Percentiles rank a stretch among this genome's conserved stretches.
Evolutionary conservation across 2,329 filamentous ascomycete species (phyloP).

Genomic region (Colletotrichum tofieldiae): DNA sequence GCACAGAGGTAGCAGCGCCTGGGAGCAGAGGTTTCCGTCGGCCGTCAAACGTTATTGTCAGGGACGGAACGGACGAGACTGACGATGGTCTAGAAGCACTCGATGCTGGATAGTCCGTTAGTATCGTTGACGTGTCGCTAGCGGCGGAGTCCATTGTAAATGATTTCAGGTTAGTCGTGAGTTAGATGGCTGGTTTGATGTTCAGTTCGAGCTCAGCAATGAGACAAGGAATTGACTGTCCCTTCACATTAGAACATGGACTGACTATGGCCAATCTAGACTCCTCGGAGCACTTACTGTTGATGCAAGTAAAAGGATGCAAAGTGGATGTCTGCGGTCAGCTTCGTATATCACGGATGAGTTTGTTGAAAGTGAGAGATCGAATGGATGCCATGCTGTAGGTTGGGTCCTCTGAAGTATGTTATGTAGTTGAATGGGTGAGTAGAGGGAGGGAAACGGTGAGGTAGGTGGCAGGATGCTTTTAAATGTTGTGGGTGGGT

Average conservation of each 20-base stretch:
- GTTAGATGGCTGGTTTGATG: not conserved
- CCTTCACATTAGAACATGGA: slow-evolving; percentile 6
- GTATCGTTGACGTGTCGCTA: slow-evolving; percentile 24
- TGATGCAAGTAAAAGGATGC: slow-evolving; percentile 14
- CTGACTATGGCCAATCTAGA: slow-evolving; percentile 1
- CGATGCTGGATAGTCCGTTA: slow-evolving; percentile 38
- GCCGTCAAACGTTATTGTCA: slow-evolving; percentile 3
- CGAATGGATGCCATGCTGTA: slow-evolving; percentile 23
- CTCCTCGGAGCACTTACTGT: slow-evolving; percentile 8
- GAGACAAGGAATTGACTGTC: not conserved
- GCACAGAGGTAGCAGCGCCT: slow-evolving; percentile 25
- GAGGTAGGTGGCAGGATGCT: slow-evolving; percentile 20
- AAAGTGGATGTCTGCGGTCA: slow-evolving; percentile 8
- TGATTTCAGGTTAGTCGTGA: slow-evolving; percentile 8
- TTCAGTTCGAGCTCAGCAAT: not conserved
- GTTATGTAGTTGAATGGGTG: not conserved
- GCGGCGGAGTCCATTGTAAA: slow-evolving; percentile 10
- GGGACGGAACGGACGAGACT: slow-evolving; percentile 27
- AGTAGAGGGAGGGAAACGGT: not conserved
- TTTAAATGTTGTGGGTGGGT: slow-evolving; percentile 31
- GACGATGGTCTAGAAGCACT: slow-evolving; percentile 48
- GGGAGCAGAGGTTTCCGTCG: not conserved
- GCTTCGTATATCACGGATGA: slow-evolving; percentile 19
- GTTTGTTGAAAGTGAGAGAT: not conserved
- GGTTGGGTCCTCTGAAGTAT: not conserved